Conservation (phyloP, 202 grass and related monocot species). For the Zizania palustris region DNA sequence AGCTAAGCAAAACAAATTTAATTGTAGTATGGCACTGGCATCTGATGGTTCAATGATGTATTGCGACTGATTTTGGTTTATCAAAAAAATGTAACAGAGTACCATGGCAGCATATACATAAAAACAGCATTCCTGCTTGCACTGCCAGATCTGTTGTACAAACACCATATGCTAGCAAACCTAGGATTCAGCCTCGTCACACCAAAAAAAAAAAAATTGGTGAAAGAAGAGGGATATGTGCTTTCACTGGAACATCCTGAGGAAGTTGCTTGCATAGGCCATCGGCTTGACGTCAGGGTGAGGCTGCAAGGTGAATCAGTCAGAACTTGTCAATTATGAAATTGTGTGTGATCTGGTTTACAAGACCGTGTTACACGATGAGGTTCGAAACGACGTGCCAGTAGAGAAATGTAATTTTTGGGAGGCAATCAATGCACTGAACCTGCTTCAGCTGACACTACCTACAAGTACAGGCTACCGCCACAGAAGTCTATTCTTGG, state of each 20-base stretch:
- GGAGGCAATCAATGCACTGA: neutral
- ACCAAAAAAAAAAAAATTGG: slow-evolving; percentile 5
- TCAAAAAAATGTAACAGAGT: slow-evolving; percentile 7
- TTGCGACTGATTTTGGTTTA: neutral
- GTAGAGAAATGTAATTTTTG: too few relatives aligned
- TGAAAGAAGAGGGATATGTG: neutral
- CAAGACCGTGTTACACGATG: neutral
- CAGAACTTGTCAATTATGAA: neutral
- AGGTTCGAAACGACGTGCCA: too few relatives aligned
- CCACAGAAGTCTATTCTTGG: neutral
- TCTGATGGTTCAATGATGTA: slow-evolving; percentile 9
- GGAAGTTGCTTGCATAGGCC: slow-evolving; percentile 83
- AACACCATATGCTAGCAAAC: slow-evolving; percentile 4
- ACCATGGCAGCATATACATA: neutral
- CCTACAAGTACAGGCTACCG: neutral
- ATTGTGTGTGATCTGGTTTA: neutral
- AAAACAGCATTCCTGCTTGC: slow-evolving; percentile 1
- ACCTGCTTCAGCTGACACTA: neutral
- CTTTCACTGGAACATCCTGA: slow-evolving; percentile 69
- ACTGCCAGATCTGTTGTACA: neutral
- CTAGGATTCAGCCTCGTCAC: neutral
- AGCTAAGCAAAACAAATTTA: too few relatives aligned
- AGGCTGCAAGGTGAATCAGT: slow-evolving; percentile 54
- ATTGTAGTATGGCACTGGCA: neutral
- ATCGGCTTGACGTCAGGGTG: slow-evolving; percentile 84